These are phyloP conservation scores for Colletotrichum melonis DNA, from an alignment of 2,329 filamentous ascomycete genomes.

Conservation along the genomic window DNA sequence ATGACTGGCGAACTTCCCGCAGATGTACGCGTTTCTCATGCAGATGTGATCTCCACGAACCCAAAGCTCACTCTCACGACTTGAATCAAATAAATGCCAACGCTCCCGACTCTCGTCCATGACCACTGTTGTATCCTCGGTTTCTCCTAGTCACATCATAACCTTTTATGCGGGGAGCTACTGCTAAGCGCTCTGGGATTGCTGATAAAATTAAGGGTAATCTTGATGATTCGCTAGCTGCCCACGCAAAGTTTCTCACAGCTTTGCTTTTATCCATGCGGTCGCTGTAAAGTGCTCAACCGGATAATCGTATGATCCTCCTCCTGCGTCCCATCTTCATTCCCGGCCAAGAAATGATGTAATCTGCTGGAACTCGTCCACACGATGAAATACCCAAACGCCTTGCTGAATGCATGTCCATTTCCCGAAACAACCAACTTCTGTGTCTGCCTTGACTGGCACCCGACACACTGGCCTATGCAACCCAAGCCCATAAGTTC, in stretches of 20 bases:
- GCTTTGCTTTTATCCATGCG: not conserved
- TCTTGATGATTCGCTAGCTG: not conserved
- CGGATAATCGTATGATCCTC: not conserved
- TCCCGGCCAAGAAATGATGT: not conserved
- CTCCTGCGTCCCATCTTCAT: not conserved
- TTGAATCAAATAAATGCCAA: not conserved
- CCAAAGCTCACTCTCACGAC: not conserved
- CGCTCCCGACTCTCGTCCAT: not conserved
- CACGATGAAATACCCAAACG: slow-evolving; percentile 2
- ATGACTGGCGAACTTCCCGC: not conserved
- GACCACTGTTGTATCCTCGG: not conserved
- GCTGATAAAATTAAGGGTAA: not conserved
- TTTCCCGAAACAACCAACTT: not conserved
- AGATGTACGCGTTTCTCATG: not conserved
- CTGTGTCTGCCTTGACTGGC: not conserved
- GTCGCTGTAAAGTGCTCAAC: not conserved
- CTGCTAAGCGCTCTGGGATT: not conserved
- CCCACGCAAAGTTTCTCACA: not conserved
- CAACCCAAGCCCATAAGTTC: not conserved
- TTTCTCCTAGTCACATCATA: not conserved
- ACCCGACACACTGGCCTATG: not conserved
- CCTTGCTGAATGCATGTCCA: slow-evolving; percentile 25
- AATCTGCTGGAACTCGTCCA: not conserved
- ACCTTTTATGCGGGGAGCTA: not conserved
- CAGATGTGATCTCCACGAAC: not conserved